phyloP scores from a whole-genome alignment of 2,329 filamentous ascomycete genomes.

The Ilyonectria sp. region DNA sequence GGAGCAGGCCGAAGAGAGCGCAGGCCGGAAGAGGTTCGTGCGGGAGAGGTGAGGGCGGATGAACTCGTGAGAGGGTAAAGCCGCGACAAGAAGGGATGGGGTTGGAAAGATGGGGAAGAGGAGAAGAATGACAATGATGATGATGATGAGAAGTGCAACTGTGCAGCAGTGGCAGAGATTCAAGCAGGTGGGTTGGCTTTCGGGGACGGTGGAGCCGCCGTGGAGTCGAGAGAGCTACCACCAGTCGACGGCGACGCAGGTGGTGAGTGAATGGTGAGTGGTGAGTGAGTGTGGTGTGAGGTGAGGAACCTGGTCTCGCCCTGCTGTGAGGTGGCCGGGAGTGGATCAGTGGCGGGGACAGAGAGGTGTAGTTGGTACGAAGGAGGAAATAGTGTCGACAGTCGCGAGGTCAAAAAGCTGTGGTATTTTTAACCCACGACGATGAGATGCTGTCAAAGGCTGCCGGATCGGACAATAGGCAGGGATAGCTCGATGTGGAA shows the following conservation, averaged over 20 bases:
- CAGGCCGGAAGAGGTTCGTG: slow-evolving; percentile 11
- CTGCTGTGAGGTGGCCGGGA: slow-evolving; percentile 26
- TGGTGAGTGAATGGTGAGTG: slow-evolving; percentile 7
- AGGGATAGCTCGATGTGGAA: not conserved
- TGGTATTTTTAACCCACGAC: not conserved
- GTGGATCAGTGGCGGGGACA: slow-evolving; percentile 31
- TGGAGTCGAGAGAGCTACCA: slow-evolving; percentile 2
- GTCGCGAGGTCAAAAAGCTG: not conserved
- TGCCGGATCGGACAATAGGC: not conserved
- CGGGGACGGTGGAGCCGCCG: slow-evolving; percentile 16
- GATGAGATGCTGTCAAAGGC: not conserved
- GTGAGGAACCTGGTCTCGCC: not conserved
- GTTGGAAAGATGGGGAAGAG: not conserved
- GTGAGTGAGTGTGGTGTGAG: slow-evolving; percentile 14
- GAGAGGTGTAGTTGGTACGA: not conserved
- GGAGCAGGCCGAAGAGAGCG: slow-evolving; percentile 27
- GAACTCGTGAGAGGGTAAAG: not conserved
- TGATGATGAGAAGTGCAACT: slow-evolving; percentile 12
- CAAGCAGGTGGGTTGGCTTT: slow-evolving; percentile 14
- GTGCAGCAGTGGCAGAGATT: slow-evolving; percentile 1
- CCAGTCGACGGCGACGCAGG: slow-evolving; percentile 8
- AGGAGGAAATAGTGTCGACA: not conserved
- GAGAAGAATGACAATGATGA: slow-evolving; percentile 2
- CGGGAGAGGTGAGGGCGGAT: not conserved
- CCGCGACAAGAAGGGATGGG: not conserved